Percentiles rank a stretch among this genome's conserved stretches.
phyloP scores from a whole-genome alignment of 1,139 yeast genomes.

The Saccharomycopsis crataegensis region DNA sequence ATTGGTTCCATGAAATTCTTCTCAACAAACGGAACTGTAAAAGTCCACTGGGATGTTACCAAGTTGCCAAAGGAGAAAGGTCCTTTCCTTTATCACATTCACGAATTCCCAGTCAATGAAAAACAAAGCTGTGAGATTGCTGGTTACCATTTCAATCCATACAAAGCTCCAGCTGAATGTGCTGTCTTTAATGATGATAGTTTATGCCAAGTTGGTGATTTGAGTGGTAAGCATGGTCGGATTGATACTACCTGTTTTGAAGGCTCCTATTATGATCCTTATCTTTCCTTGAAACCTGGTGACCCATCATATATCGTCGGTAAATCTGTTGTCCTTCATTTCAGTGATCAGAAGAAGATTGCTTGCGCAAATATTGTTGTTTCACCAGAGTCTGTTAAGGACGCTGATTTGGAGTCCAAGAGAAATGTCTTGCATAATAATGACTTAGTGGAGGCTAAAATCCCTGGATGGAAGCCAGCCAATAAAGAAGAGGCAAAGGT shows the following conservation, averaged over 20 bases:
- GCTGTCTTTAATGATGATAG: constrained; percentile 41
- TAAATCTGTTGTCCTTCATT: constrained; percentile 46
- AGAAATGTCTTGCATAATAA: constrained; percentile 25
- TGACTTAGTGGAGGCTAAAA: constrained; percentile 18
- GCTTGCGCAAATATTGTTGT: constrained; percentile 50
- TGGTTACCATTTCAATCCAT: constrained; percentile 50
- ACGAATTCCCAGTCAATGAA: constrained; percentile 38
- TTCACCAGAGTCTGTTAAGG: constrained; percentile 26
- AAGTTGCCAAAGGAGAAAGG: constrained; percentile 52
- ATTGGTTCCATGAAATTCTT: constrained; percentile 45
- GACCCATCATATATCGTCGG: constrained; percentile 46
- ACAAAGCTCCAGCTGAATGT: constrained; percentile 39
- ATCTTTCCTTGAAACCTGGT: constrained; percentile 41
- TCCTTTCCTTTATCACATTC: constrained; percentile 53
- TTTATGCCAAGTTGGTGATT: constrained; percentile 52
- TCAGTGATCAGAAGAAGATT: constrained; percentile 37
- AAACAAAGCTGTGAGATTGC: constrained; percentile 41
- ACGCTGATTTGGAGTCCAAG: constrained; percentile 24
- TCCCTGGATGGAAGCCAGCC: constrained; percentile 12
- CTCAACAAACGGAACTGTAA: constrained; percentile 40
- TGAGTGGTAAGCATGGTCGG: constrained; percentile 57
- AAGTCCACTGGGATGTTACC: constrained; percentile 52
- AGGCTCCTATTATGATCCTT: constrained; percentile 45
- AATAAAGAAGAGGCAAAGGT: constrained; percentile 12
- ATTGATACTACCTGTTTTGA: constrained; percentile 50